phyloP scores from a whole-genome alignment of 2,329 filamentous ascomycete species.

The Microcera coccophila region DNA sequence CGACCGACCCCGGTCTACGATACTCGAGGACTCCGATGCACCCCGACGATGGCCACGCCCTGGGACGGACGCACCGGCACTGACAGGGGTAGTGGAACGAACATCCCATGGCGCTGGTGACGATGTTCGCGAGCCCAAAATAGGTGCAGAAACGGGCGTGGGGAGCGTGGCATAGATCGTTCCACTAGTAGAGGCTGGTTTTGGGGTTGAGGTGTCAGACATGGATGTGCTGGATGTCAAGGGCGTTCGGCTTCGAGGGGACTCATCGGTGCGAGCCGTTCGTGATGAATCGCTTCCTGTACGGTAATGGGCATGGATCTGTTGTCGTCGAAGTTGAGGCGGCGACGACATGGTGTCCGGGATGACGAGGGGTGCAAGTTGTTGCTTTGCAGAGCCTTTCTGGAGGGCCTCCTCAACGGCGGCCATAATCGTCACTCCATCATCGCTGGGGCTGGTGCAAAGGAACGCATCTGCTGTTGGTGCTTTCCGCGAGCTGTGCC shows the following conservation, averaged over 20 bases:
- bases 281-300: slow-evolving; percentile 43
- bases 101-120: slow-evolving; percentile 47
- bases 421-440: slow-evolving; percentile 19
- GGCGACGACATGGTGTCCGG: slow-evolving; percentile 32
- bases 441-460: slow-evolving; percentile 18
- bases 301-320: slow-evolving; percentile 45
- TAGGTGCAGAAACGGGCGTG: slow-evolving; percentile 49
- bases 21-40: slow-evolving; percentile 55
- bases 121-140: slow-evolving; percentile 36
- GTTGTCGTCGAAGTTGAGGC: slow-evolving; percentile 29
- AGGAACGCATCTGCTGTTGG: slow-evolving; percentile 23
- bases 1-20: slow-evolving; percentile 60
- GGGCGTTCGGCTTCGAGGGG: slow-evolving; percentile 43
- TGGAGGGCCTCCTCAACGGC: slow-evolving; percentile 24
- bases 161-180: slow-evolving; percentile 40
- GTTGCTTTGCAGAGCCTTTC: slow-evolving; percentile 38
- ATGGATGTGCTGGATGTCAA: slow-evolving; percentile 35
- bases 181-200: slow-evolving; percentile 39
- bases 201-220: slow-evolving; percentile 40
- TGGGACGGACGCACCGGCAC: slow-evolving; percentile 10
- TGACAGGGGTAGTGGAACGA: slow-evolving; percentile 25
- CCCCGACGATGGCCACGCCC: slow-evolving; percentile 45
- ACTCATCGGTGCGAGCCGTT: slow-evolving; percentile 44
- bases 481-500: slow-evolving; percentile 46
- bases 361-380: slow-evolving; percentile 55